Percentiles rank a stretch among this genome's conserved stretches.
Conservation (phyloP, 768 basidiomycete species). For the Lyophyllum decastes region DNA sequence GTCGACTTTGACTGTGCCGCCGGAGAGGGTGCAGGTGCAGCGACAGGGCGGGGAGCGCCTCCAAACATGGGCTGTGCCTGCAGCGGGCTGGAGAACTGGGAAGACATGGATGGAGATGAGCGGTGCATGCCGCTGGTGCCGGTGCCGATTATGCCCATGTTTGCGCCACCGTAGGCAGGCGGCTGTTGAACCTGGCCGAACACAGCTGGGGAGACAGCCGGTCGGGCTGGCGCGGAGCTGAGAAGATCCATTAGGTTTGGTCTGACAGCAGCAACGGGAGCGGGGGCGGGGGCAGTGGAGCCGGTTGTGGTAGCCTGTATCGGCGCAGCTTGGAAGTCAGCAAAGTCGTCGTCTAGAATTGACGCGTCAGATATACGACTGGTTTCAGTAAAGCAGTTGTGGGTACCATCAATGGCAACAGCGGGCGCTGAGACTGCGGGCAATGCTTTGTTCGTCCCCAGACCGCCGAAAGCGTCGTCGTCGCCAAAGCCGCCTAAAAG, state of each 20-base stretch:
- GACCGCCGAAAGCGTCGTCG: conserved; percentile 51
- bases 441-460: conserved; percentile 54
- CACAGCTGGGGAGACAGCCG: conserved; percentile 26
- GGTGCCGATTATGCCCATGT: conserved; percentile 19
- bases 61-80: conserved; percentile 32
- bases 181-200: conserved; percentile 32
- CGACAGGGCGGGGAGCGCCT: conserved; percentile 25
- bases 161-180: conserved; percentile 21
- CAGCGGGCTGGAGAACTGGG: conserved; percentile 27
- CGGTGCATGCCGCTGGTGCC: conserved; percentile 31
- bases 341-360: conserved; percentile 76
- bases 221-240: conserved; percentile 31
- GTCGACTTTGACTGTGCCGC: conserved; percentile 31
- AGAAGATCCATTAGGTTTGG: conserved; percentile 55
- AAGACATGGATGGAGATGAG: conserved; percentile 35
- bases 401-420: conserved; percentile 44
- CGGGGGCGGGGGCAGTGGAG: conserved; percentile 24
- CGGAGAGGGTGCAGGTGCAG: conserved; percentile 15
- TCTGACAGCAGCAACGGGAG: conserved; percentile 33
- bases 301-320: conserved; percentile 32
- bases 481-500: conserved; percentile 79
- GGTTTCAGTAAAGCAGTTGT: conserved; percentile 8
- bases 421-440: conserved; percentile 42
- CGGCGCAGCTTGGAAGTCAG: conserved; percentile 82
- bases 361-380: neutral